Evolutionary conservation across 306 rosid species (phyloP).

Genomic region (Cotoneaster glaucophyllus): DNA sequence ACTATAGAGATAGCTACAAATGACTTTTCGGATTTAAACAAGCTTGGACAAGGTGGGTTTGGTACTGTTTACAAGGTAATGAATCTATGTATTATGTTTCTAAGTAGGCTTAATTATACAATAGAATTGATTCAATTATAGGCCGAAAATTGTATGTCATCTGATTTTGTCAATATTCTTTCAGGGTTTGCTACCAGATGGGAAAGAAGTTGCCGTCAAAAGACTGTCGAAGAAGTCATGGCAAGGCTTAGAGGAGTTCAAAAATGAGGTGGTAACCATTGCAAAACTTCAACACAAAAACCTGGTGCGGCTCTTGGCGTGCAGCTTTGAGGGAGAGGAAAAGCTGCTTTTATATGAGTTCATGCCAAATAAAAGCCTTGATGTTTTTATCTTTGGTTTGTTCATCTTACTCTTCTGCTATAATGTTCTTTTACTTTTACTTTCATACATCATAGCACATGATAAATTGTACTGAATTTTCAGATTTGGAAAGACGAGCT

Average conservation of each 20-base stretch:
- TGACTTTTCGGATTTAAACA: constrained; percentile 41
- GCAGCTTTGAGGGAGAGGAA: constrained; percentile 47
- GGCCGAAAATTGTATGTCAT: neutral
- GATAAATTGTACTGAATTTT: neutral
- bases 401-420: neutral
- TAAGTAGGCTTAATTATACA: neutral
- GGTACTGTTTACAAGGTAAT: constrained; percentile 48
- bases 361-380: constrained; percentile 63
- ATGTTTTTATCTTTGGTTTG: constrained; percentile 48
- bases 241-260: constrained; percentile 53
- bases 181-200: constrained; percentile 55
- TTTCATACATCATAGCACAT: neutral
- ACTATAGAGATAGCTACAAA: constrained; percentile 5
- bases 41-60: constrained; percentile 66
- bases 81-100: neutral
- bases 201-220: constrained; percentile 54
- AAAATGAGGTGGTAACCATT: constrained; percentile 16
- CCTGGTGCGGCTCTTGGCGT: constrained; percentile 59
- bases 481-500: constrained; percentile 33
- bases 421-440: neutral
- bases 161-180: neutral
- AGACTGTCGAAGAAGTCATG: constrained; percentile 51
- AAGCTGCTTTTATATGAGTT: constrained; percentile 53
- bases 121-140: neutral
- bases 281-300: constrained; percentile 64